These are phyloP conservation scores for Megacollybia platyphylla DNA, from an alignment of 1,284 basidiomycete genomes.

Conservation along the genomic window DNA sequence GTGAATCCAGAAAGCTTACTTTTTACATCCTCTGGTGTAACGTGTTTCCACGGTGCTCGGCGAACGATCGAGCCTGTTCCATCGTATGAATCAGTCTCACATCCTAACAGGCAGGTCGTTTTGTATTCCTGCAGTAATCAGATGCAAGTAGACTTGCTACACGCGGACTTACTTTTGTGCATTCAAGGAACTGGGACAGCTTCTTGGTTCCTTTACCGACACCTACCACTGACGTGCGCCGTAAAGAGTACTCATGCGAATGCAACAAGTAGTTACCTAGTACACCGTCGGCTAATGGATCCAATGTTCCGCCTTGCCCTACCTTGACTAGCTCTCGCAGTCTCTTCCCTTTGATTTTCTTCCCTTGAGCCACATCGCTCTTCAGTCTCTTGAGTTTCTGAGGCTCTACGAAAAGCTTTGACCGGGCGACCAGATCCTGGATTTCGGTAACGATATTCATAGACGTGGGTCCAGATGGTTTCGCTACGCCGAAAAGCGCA, in stretches of 20 bases:
- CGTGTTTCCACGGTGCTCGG: constrained; percentile 70
- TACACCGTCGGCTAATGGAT: constrained; percentile 94
- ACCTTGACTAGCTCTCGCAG: constrained; percentile 53
- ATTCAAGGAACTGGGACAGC: constrained; percentile 76
- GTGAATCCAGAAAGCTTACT: constrained; percentile 64
- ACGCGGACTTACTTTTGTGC: constrained; percentile 62
- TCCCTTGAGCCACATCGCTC: constrained; percentile 8
- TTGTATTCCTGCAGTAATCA: constrained; percentile 65
- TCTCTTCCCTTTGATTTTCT: constrained; percentile 23
- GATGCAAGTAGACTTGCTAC: constrained; percentile 2
- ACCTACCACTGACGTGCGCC: constrained; percentile 60
- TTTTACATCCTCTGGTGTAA: constrained; percentile 72
- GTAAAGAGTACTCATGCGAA: constrained; percentile 1
- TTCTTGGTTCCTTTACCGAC: constrained; percentile 88
- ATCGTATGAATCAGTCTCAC: constrained; percentile 93
- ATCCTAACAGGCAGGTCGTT: constrained; percentile 85
- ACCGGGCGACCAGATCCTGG: constrained; percentile 70
- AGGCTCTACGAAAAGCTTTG: constrained; percentile 66
- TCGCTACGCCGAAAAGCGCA: constrained; percentile 73
- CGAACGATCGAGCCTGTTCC: constrained; percentile 73
- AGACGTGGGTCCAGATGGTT: constrained; percentile 82
- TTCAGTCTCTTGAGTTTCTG: constrained; percentile 34
- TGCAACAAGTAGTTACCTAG: constrained; percentile 38
- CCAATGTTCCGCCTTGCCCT: constrained; percentile 90
- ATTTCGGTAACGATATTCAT: constrained; percentile 87